These are phyloP conservation scores for Linaria vulgaris DNA, from an alignment of 257 asterid species.

Conservation along the genomic window DNA sequence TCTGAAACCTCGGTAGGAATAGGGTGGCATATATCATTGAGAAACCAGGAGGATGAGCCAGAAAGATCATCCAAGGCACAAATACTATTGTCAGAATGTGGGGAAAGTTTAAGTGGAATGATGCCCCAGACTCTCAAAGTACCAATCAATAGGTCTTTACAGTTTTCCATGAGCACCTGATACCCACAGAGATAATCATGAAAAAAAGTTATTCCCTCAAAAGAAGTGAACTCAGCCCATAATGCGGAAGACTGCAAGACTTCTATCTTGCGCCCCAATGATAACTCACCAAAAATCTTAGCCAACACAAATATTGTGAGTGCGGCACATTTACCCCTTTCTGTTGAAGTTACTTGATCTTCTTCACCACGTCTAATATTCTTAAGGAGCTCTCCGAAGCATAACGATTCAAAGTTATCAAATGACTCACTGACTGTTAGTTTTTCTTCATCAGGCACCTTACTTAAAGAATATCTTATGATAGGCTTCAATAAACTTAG, in stretches of 20 bases:
- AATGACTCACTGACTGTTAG: slow-evolving; percentile 48
- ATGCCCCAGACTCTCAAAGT: slow-evolving; percentile 56
- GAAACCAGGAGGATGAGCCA: slow-evolving; percentile 52
- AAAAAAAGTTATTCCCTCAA: slow-evolving; percentile 51
- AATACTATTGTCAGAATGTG: slow-evolving; percentile 42
- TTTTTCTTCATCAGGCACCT: slow-evolving; percentile 63
- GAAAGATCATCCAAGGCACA: slow-evolving; percentile 42
- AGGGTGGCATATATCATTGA: slow-evolving; percentile 48
- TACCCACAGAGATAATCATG: slow-evolving; percentile 82
- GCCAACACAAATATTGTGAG: slow-evolving; percentile 73
- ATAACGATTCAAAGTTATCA: slow-evolving; percentile 72
- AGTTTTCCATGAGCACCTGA: slow-evolving; percentile 75
- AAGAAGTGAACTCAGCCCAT: slow-evolving; percentile 72
- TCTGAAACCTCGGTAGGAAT: slow-evolving; percentile 38
- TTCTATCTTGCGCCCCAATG: slow-evolving; percentile 58
- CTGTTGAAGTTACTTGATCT: slow-evolving; percentile 34
- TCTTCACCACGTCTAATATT: slow-evolving; percentile 38
- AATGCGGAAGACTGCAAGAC: slow-evolving; percentile 46
- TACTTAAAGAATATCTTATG: slow-evolving; percentile 64
- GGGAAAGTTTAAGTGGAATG: slow-evolving; percentile 51
- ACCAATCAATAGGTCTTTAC: slow-evolving; percentile 53
- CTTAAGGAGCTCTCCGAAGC: slow-evolving; percentile 76
- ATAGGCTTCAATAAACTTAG: slow-evolving; percentile 74
- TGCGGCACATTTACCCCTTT: slow-evolving; percentile 56
- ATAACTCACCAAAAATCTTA: slow-evolving; percentile 67